phyloP scores from a whole-genome alignment of 805 yeast genomes.

The Citeromyces matritensis region DNA sequence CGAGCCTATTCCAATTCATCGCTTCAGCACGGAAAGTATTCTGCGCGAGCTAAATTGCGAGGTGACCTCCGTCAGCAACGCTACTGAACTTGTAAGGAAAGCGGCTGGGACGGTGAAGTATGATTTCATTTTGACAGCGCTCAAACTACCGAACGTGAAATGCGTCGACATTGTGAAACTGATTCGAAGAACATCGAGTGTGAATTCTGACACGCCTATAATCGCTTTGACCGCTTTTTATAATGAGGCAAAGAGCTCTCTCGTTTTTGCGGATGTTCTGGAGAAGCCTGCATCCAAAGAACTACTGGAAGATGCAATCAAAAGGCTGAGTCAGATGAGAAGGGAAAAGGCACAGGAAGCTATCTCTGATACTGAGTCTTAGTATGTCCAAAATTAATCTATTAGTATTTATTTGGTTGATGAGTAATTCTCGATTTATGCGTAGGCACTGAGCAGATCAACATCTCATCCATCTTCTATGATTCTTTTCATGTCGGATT shows the following conservation, averaged over 20 bases:
- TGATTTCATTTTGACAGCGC: constrained; percentile 70
- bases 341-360: constrained; percentile 11
- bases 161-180: constrained; percentile 68
- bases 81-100: constrained; percentile 70
- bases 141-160: constrained; percentile 49
- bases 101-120: constrained; percentile 75
- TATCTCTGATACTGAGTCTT: constrained; percentile 14
- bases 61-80: constrained; percentile 62
- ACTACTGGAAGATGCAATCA: constrained; percentile 15
- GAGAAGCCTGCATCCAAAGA: constrained; percentile 50
- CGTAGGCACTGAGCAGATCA: too few species aligned
- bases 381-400: constrained; percentile 7
- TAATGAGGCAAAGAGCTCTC: constrained; percentile 42
- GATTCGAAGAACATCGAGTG: constrained; percentile 58
- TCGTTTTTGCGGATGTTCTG: constrained; percentile 50
- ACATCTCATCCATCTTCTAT: too few species aligned
- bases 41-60: constrained; percentile 64
- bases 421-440: too few species aligned
- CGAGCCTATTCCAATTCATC: constrained; percentile 74
- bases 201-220: constrained; percentile 66
- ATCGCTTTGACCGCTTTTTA: constrained; percentile 61
- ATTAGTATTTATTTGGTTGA: too few species aligned
- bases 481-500: too few species aligned
- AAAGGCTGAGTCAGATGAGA: constrained; percentile 8
- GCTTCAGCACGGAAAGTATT: constrained; percentile 49